These are phyloP conservation scores for Perilla frutescens DNA, from an alignment of 257 asterid species.

Conservation along the genomic window DNA sequence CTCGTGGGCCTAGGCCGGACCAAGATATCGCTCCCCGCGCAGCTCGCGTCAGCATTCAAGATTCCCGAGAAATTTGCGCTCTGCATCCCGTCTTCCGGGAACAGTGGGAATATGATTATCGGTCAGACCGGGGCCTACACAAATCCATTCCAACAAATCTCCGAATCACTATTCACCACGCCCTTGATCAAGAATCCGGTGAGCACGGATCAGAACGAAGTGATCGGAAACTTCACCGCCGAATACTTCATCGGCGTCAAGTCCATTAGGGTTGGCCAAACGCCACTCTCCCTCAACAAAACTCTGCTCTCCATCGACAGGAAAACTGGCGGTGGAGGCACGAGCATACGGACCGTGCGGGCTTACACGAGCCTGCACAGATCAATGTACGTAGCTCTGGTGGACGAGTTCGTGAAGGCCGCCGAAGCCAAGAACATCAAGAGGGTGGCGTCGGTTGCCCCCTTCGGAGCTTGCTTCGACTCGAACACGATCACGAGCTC, in stretches of 20 bases:
- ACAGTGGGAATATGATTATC: slow-evolving; percentile 42
- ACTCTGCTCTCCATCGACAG: slow-evolving; percentile 49
- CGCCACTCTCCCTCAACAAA: slow-evolving; percentile 39
- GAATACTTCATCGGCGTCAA: slow-evolving; percentile 50
- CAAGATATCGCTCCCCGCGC: slow-evolving; percentile 46
- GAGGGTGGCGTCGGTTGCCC: slow-evolving; percentile 53
- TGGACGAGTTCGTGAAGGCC: slow-evolving; percentile 47
- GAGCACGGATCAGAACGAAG: slow-evolving; percentile 35
- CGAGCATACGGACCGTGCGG: slow-evolving; percentile 58
- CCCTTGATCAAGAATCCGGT: slow-evolving; percentile 50
- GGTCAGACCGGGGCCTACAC: slow-evolving; percentile 32
- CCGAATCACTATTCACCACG: slow-evolving; percentile 37
- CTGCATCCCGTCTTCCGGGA: slow-evolving; percentile 47
- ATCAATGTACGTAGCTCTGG: slow-evolving; percentile 47
- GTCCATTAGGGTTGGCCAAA: slow-evolving; percentile 46
- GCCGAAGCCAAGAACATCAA: slow-evolving; percentile 36
- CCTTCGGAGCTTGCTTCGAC: slow-evolving; percentile 56
- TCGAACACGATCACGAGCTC: slow-evolving; percentile 32
- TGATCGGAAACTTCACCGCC: slow-evolving; percentile 44
- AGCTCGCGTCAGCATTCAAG: slow-evolving; percentile 45
- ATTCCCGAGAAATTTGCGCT: slow-evolving; percentile 43
- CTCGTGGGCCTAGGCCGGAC: slow-evolving; percentile 54
- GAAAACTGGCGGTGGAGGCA: slow-evolving; percentile 53
- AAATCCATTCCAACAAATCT: slow-evolving; percentile 39
- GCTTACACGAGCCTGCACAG: slow-evolving; percentile 44